Percentiles rank a stretch among this genome's conserved stretches.
Evolutionary conservation across 2,329 filamentous ascomycete genomes (phyloP).

Genomic region (Plectosphaerella cucumerina): DNA sequence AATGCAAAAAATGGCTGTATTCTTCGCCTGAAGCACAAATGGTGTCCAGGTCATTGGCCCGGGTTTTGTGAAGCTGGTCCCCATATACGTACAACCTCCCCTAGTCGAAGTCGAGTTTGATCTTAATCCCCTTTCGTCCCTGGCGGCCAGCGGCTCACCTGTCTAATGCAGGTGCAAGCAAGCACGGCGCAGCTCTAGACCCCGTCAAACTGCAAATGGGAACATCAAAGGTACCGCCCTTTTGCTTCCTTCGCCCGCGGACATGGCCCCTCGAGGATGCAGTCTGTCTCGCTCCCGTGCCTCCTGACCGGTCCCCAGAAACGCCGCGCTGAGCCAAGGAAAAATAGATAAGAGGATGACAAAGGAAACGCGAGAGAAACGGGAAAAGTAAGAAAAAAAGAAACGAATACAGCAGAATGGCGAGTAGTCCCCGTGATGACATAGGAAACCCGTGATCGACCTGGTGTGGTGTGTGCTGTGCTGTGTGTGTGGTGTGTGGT

Average conservation of each 20-base stretch:
- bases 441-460: background rate
- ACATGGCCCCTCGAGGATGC: background rate
- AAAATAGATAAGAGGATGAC: background rate
- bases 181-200: too few relatives aligned
- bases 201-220: background rate
- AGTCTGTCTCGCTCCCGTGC: conserved; percentile 4
- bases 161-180: too few relatives aligned
- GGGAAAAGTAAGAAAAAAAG: conserved; percentile 10
- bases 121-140: too few relatives aligned
- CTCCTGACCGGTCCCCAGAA: background rate
- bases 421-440: background rate
- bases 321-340: conserved; percentile 3
- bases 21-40: too few relatives aligned
- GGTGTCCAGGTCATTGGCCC: too few relatives aligned
- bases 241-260: too few relatives aligned
- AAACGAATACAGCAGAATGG: conserved; percentile 2
- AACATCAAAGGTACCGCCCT: conserved; percentile 2
- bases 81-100: too few relatives aligned
- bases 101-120: too few relatives aligned
- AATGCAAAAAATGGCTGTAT: too few relatives aligned
- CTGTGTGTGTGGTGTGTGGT: background rate
- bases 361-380: conserved; percentile 3
- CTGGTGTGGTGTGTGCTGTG: conserved; percentile 4
- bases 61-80: too few relatives aligned
- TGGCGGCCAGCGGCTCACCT: too few relatives aligned